Percentiles rank a stretch among this genome's conserved stretches.
Evolutionary conservation across 768 basidiomycete genomes (phyloP).

Genomic region (Tulasnella sp.): DNA sequence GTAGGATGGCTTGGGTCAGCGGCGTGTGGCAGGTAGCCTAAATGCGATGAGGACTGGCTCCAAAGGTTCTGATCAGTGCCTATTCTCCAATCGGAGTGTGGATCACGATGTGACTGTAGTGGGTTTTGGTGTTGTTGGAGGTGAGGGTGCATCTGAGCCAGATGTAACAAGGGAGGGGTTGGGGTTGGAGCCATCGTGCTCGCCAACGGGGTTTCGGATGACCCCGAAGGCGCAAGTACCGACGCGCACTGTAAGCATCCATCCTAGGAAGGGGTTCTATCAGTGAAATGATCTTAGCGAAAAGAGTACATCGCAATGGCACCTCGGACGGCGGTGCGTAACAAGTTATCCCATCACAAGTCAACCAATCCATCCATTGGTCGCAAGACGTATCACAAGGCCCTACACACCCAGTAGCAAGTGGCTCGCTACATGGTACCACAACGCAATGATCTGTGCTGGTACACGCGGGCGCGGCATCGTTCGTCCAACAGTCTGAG

Average conservation of each 20-base stretch:
- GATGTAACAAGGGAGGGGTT: too few relatives aligned
- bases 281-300: too few relatives aligned
- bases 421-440: conserved; percentile 1
- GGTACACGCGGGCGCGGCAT: background rate
- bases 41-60: background rate
- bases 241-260: background rate
- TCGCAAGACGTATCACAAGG: background rate
- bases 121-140: too few relatives aligned
- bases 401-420: background rate
- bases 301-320: background rate
- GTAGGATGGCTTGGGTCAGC: background rate
- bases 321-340: background rate
- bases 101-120: too few relatives aligned
- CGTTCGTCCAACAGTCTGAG: conserved; percentile 5
- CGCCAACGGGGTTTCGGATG: too few relatives aligned
- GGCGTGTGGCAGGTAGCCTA: background rate
- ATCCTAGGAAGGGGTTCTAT: background rate
- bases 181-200: too few relatives aligned
- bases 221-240: too few relatives aligned
- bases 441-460: background rate
- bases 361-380: conserved; percentile 5
- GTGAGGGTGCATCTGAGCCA: too few relatives aligned
- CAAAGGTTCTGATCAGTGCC: too few relatives aligned
- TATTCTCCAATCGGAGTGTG: too few relatives aligned
- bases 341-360: background rate